Evolutionary conservation across 2,329 filamentous ascomycete species (phyloP), one percentile per base, ranked within the genome.

Genomic region (Arthrobotrys pseudoclavata): DNA sequence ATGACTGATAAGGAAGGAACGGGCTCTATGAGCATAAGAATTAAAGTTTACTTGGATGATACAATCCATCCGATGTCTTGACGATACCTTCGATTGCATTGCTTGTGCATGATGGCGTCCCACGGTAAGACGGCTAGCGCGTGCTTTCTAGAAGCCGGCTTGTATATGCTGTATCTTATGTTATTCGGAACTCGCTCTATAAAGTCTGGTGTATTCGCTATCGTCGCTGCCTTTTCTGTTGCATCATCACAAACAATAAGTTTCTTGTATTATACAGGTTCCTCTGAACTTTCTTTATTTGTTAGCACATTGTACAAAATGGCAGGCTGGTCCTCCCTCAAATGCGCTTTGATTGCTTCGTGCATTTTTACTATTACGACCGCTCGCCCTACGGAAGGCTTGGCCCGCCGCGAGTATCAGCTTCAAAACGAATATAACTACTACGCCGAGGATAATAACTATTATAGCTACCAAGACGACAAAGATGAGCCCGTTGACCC

Each of bases 261-360:
- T 9, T 40, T 40, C 37, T 40, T 40, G 37, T 40, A 40, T 3
- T 15, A 40, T 40, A 40, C 12, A 13, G n/a, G n/a, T 40, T 37
- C 4, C 10, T 37, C 10, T 40, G 3, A 31, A 31, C 4, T 40
- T 40, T n/a, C 37, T 40, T 40, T 12, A 3, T 15, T 15, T 12
- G 4, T 40, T 40, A 15, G 13, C 2, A 1, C 12, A 42, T 42
- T 42, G 15, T 6, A 18, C 12, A 60, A 57, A 29, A 72, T 72
- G 69, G 69, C 69, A 45, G 69, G 60, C 69, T 72, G 69, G 69
- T 72, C 69, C 42, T 72, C 69, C 24, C 50, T 72, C 40, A 72
- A 72, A 42, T 72, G 60, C 20, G 69, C 61, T 15, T 37, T 72
- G n/a, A 31, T 72, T 26, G 69, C 69, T 24, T 72, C 69, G 7